Base-by-base conservation (phyloP, 495 filamentous ascomycete genomes). In the Tuber borchii region DNA sequence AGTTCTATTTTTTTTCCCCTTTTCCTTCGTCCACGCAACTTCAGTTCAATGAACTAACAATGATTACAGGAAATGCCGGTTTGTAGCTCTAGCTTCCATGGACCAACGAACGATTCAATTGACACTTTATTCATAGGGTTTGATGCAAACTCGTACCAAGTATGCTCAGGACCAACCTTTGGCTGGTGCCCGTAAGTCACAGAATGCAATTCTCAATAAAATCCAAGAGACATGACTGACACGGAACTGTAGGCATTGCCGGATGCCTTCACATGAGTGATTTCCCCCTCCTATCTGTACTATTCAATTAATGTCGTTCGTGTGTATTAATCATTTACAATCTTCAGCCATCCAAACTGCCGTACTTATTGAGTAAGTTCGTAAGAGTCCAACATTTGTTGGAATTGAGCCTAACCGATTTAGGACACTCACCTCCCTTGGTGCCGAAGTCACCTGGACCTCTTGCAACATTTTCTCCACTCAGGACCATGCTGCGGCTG, bases 391-490 rank as follows among this genome's bases (percentile, higher is more conserved):
- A 31, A 39, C 22, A 65, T 77, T 74, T 37, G 45, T 22, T 40
- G 44, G 40, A 31, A 19, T 37, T 8, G 12, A 16, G 14, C 12
- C n/a, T 65, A 65, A 65, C 56, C 56, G 12, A 34, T 34, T 65
- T 65, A 65, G 56, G 90, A 99, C 96, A 74, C 91, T 99, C 83
- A 91, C 88, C 81, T 87, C 91, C 77, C 93, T 99, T 81, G 95
- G 95, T 86, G 95, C 95, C 83, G 95, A 98, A 89, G 91, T 98
- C 82, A 99, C 95, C 78, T 99, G 95, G 95, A 90, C 92, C 73
- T 92, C 90, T 80, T 99, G 95, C 91, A 99, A 99, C 90, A 99
- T 99, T 86, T 99, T 97, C 90, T 94, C 91, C 84, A 97, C 95
- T 81, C 95, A 97, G 86, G 96, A 99, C 86, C 95, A 99, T 86